Percentiles rank a stretch among this genome's conserved stretches.
These are phyloP conservation scores for Lentinula sp. DNA, from an alignment of 768 basidiomycete genomes.

Conservation along the genomic window DNA sequence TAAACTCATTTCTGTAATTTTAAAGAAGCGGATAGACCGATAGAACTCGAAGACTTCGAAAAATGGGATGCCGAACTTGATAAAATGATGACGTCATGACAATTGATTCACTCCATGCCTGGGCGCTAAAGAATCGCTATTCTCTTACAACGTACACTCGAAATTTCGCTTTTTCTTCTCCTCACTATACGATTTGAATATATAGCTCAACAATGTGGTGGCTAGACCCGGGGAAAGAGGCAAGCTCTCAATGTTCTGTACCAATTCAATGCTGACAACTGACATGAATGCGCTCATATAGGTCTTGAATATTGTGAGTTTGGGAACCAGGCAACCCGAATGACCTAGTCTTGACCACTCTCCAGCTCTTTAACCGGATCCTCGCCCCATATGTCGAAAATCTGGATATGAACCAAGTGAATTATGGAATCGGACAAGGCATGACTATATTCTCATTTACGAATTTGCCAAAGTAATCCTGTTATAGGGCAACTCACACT, in stretches of 20 bases:
- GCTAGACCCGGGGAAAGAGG: slow-evolving; percentile 80
- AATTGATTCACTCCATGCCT: too few species aligned
- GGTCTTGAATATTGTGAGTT: slow-evolving; percentile 67
- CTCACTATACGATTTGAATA: too few species aligned
- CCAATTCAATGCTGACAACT: neutral
- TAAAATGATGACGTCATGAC: too few species aligned
- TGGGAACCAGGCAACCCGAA: neutral
- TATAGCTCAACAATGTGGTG: slow-evolving; percentile 59
- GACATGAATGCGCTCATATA: neutral
- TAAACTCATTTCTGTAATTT: too few species aligned
- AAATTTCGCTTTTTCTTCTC: too few species aligned
- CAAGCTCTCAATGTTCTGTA: neutral
- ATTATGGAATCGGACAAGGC: slow-evolving; percentile 90
- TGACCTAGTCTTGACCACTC: neutral
- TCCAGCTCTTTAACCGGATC: slow-evolving; percentile 79
- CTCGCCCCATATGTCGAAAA: slow-evolving; percentile 96
- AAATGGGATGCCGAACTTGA: too few species aligned
- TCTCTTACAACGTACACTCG: too few species aligned
- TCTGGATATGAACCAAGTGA: slow-evolving; percentile 90
- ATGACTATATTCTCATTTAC: slow-evolving; percentile 11
- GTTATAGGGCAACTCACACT: slow-evolving; percentile 67
- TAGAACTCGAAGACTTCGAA: neutral
- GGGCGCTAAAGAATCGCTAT: too few species aligned
- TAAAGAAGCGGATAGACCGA: too few species aligned
- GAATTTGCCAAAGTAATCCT: neutral